Evolutionary conservation across 2,329 filamentous ascomycete genomes (phyloP), one percentile per base, ranked within the genome.

Genomic region (Sordariomycetes sp.): DNA sequence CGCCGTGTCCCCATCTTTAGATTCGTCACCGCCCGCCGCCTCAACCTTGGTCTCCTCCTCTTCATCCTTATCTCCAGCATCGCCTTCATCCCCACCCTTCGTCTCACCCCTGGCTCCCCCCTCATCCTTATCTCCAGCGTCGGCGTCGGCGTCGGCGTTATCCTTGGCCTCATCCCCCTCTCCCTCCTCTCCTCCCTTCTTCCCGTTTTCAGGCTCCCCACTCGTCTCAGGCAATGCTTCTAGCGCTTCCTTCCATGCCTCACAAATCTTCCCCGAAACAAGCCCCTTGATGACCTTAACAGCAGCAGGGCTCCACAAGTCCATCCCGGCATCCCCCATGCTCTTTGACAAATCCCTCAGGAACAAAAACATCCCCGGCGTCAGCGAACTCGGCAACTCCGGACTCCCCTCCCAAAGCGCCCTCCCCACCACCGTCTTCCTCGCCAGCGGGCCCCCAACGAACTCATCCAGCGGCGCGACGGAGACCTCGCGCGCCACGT

Each of bases 351-450:
- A 66, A 52, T 76, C 76, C 25, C 82, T 81, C 54, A 96, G 65
- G 57, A 95, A 84, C 59, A 78, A 80, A 65, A 95, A 95, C 0
- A 83, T 74, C 22, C 78, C 76, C 0, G 89, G 84, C 0, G 89
- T 92, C 1, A 90, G 90, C 64, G 94, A 89, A 6, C 83, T 77
- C 0, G 92, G 92, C 50, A 96, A 68, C 28, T 82, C 75, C 0
- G 88, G 87, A 42, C 81, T 75, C 0, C 88, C 88, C 66, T 95
- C 90, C 91, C 91, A 96, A 0, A 96, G 74, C 0, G 80, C 76
- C 55, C 84, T 77, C 7, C 85, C 84, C 2, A 78, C 76, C 0
- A 88, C 76, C 32, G 65, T 71, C 57, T 72, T 77, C 53, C 71
- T 68, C 1, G 73, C 68, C 48, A 79, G 67, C 0, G 72, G 67